These are phyloP conservation scores for Euphorbia peplus DNA, from an alignment of 345 rosid genomes.

Conservation along the genomic window DNA sequence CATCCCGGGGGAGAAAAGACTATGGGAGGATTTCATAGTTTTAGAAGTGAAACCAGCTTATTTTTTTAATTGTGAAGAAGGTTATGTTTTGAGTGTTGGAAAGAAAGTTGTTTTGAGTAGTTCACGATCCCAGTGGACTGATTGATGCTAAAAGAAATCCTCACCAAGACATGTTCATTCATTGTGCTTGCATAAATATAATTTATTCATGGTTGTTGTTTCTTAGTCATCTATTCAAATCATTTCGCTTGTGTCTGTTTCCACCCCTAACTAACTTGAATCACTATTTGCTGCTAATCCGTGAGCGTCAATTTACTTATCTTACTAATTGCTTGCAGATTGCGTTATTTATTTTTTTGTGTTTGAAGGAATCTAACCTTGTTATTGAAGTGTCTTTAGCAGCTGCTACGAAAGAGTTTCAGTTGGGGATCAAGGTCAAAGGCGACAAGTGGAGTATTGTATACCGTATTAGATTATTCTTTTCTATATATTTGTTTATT, in stretches of 20 bases:
- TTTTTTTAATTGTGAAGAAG: slow-evolving; percentile 33
- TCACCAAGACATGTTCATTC: slow-evolving; percentile 42
- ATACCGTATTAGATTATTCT: too few relatives aligned
- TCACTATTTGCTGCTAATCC: slow-evolving; percentile 1
- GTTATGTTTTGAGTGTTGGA: slow-evolving; percentile 49
- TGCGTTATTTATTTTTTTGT: neutral
- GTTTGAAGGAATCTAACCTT: slow-evolving; percentile 13
- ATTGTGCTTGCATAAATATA: slow-evolving; percentile 50
- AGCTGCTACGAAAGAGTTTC: slow-evolving; percentile 20
- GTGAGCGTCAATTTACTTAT: neutral
- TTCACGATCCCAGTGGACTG: slow-evolving; percentile 68
- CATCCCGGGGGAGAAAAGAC: slow-evolving; percentile 89
- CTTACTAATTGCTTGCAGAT: neutral
- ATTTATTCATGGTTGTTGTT: slow-evolving; percentile 35
- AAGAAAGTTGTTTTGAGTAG: slow-evolving; percentile 49
- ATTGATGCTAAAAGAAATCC: slow-evolving; percentile 37
- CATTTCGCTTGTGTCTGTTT: slow-evolving; percentile 16
- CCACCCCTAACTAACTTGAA: neutral
- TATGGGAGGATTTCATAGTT: slow-evolving; percentile 74
- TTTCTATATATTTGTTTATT: too few relatives aligned
- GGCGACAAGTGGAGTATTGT: slow-evolving; percentile 15
- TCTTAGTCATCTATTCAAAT: slow-evolving; percentile 20
- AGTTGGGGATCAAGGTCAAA: slow-evolving; percentile 8
- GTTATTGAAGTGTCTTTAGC: slow-evolving; percentile 17
- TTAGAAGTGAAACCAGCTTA: slow-evolving; percentile 23